Percentiles rank a stretch among this genome's conserved stretches.
Conservation (phyloP, 805 yeast species). For the Candida stauntonica region DNA sequence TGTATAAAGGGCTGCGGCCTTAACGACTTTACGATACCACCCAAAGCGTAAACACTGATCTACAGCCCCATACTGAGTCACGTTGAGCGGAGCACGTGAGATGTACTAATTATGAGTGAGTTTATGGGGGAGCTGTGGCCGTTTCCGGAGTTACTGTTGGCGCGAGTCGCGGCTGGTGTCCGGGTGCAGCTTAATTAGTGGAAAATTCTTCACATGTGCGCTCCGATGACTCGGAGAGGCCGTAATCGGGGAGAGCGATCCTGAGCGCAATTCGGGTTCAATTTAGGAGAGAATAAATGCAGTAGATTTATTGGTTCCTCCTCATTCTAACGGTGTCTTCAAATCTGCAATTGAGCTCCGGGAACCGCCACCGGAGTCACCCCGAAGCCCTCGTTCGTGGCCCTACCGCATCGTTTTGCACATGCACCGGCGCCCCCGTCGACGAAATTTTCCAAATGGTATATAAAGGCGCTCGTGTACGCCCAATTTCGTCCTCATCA, state of each 20-base stretch:
- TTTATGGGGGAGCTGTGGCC: too few species aligned
- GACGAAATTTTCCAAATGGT: background rate
- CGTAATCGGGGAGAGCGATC: background rate
- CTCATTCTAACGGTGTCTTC: too few species aligned
- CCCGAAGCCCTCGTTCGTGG: conserved; percentile 2
- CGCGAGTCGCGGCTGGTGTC: background rate
- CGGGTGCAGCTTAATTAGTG: background rate
- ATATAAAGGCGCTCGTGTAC: background rate
- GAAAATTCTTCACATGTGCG: conserved; percentile 1
- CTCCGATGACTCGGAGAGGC: background rate
- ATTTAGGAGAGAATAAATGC: background rate
- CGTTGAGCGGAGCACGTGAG: background rate
- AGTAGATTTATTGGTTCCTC: too few species aligned
- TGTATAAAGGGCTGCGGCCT: too few species aligned
- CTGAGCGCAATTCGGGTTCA: background rate
- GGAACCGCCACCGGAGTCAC: too few species aligned
- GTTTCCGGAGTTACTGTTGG: background rate
- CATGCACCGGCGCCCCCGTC: background rate
- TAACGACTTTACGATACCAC: too few species aligned
- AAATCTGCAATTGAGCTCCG: background rate
- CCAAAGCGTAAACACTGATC: too few species aligned
- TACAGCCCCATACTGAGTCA: too few species aligned
- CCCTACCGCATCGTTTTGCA: background rate
- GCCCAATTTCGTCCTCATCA: background rate
- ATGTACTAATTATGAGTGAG: background rate